Evolutionary conservation across 306 rosid species (phyloP).

Genomic region (Trichosanthes cucumerina): DNA sequence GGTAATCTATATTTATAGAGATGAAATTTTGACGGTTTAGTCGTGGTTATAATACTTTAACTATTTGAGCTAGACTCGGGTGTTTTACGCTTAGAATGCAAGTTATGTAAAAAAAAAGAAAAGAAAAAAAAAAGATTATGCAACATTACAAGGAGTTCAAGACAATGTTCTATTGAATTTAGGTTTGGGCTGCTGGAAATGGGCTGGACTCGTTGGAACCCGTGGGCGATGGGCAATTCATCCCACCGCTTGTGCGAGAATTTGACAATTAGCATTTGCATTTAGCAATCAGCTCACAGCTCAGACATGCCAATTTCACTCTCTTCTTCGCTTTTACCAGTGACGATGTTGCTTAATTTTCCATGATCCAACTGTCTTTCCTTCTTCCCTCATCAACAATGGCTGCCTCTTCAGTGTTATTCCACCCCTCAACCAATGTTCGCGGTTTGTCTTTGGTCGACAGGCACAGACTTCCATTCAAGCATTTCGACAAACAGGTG

Average conservation of each 20-base stretch:
- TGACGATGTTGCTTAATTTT: neutral
- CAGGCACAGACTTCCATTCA: constrained; percentile 31
- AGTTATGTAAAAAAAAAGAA: too few relatives aligned
- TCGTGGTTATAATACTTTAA: too few relatives aligned
- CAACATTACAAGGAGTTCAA: too few relatives aligned
- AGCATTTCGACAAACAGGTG: constrained; percentile 47
- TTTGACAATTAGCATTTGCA: neutral
- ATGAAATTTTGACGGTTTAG: too few relatives aligned
- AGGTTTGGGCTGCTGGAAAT: neutral
- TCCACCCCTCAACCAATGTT: constrained; percentile 35
- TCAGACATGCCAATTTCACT: neutral
- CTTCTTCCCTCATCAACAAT: constrained; percentile 21
- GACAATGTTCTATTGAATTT: neutral
- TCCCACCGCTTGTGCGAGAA: neutral
- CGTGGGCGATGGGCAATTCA: neutral
- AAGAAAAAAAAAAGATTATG: too few relatives aligned
- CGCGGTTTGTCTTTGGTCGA: constrained; percentile 21
- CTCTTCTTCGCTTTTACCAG: constrained; percentile 2
- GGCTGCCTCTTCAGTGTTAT: constrained; percentile 47
- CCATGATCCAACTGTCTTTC: neutral
- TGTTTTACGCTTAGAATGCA: too few relatives aligned
- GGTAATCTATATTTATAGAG: too few relatives aligned
- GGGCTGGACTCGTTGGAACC: neutral
- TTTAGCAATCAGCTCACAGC: neutral
- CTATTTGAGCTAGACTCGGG: too few relatives aligned